phyloP scores from a whole-genome alignment of 2,329 filamentous ascomycete genomes.

The Phoma sp. region DNA sequence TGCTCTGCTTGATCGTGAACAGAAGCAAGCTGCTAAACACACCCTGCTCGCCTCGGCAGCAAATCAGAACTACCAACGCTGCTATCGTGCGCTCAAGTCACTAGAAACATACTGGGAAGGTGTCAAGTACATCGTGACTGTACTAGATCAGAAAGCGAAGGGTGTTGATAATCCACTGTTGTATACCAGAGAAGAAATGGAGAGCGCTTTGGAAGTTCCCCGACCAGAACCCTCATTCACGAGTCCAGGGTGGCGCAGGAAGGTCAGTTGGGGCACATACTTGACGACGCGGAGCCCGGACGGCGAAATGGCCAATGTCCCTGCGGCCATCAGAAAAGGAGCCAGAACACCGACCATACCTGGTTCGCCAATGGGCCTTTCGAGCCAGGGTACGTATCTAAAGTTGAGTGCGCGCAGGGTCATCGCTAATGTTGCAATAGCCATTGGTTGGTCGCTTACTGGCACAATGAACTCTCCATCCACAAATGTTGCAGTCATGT shows the following conservation, averaged over 20 bases:
- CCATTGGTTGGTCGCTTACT: conserved; percentile 86
- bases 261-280: conserved; percentile 54
- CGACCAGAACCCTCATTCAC: conserved; percentile 58
- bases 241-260: conserved; percentile 59
- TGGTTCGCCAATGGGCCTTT: conserved; percentile 57
- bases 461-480: conserved; percentile 86
- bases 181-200: conserved; percentile 76
- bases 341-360: conserved; percentile 38
- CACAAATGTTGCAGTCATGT: conserved; percentile 82
- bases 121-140: conserved; percentile 84
- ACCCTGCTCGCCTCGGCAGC: conserved; percentile 79
- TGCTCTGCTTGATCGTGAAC: conserved; percentile 38
- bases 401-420: neutral
- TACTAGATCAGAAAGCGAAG: conserved; percentile 85
- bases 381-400: conserved; percentile 55
- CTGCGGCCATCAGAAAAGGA: conserved; percentile 41
- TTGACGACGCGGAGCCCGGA: conserved; percentile 42
- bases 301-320: conserved; percentile 39
- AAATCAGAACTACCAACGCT: conserved; percentile 85
- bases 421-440: conserved; percentile 42
- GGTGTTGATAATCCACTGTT: conserved; percentile 78
- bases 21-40: conserved; percentile 66
- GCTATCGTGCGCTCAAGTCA: conserved; percentile 81
- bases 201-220: conserved; percentile 67
- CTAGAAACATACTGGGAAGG: conserved; percentile 88